Percentiles rank a stretch among this genome's conserved stretches.
Evolutionary conservation across 768 basidiomycete genomes (phyloP).

Genomic region (Suillus decipiens): DNA sequence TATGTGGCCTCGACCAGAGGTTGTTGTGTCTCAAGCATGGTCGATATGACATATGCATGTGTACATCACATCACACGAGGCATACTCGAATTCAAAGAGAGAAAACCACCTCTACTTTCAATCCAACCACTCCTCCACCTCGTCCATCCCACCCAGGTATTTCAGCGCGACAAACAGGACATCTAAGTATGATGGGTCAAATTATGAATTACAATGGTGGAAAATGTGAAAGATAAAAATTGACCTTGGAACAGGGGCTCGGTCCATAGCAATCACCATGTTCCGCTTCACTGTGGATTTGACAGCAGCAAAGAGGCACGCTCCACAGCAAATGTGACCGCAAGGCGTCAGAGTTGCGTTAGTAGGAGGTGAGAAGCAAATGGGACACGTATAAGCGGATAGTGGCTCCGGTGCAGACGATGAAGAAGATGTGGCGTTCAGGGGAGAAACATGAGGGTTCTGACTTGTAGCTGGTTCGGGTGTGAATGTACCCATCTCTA

Average conservation of each 20-base stretch:
- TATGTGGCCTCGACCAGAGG: background rate
- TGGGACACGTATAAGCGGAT: constrained; percentile 73
- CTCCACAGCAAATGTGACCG: constrained; percentile 77
- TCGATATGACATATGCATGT: background rate
- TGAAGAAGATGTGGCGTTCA: constrained; percentile 4
- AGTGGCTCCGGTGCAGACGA: constrained; percentile 35
- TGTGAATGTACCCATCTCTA: background rate
- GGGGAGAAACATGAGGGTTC: constrained; percentile 2
- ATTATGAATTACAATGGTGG: background rate
- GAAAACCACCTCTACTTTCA: constrained; percentile 43
- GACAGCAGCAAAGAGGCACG: constrained; percentile 73
- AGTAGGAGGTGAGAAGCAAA: constrained; percentile 75
- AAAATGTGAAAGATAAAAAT: constrained; percentile 16
- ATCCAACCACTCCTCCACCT: constrained; percentile 67
- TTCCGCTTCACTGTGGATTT: constrained; percentile 59
- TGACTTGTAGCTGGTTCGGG: constrained; percentile 7
- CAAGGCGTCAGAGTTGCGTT: constrained; percentile 80
- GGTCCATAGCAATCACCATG: constrained; percentile 33
- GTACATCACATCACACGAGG: constrained; percentile 3
- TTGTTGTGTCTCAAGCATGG: background rate
- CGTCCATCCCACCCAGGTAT: constrained; percentile 72
- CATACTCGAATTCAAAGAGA: constrained; percentile 20
- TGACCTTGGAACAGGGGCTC: constrained; percentile 41
- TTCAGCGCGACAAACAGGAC: constrained; percentile 69
- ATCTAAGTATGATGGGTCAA: constrained; percentile 37